Conservation (phyloP, 768 basidiomycete species). For the Tephrocybe sp. region DNA sequence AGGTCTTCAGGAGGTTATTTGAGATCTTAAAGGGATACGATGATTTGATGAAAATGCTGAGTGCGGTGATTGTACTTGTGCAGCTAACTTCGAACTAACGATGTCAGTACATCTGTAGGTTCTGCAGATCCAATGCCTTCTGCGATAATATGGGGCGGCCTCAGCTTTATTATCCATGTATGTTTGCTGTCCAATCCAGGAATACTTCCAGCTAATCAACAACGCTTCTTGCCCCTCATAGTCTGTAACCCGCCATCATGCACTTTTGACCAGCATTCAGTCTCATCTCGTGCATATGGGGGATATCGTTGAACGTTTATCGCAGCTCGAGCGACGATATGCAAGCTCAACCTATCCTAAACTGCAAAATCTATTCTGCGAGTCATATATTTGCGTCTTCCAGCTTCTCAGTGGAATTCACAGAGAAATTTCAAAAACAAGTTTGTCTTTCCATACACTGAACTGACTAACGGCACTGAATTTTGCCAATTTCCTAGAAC, state of each 20-base stretch:
- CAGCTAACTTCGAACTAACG: no score
- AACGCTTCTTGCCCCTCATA: no score
- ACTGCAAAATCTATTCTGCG: background rate
- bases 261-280: background rate
- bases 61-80: no score
- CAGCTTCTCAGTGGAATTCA: conserved; percentile 1
- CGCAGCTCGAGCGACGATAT: background rate
- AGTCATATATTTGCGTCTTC: background rate
- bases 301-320: background rate
- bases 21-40: background rate
- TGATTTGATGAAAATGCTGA: background rate
- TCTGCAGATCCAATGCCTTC: conserved; percentile 2
- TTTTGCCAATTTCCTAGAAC: background rate
- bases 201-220: no score
- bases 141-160: conserved; percentile 3
- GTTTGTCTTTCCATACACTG: background rate
- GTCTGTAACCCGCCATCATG: background rate
- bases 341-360: background rate
- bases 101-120: no score
- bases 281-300: background rate
- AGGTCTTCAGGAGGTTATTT: background rate
- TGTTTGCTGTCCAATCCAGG: no score
- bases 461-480: background rate
- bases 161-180: background rate
- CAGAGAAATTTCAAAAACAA: background rate